phyloP scores from a whole-genome alignment of 2,329 filamentous ascomycete species.

The Chlorencoelia australis region DNA sequence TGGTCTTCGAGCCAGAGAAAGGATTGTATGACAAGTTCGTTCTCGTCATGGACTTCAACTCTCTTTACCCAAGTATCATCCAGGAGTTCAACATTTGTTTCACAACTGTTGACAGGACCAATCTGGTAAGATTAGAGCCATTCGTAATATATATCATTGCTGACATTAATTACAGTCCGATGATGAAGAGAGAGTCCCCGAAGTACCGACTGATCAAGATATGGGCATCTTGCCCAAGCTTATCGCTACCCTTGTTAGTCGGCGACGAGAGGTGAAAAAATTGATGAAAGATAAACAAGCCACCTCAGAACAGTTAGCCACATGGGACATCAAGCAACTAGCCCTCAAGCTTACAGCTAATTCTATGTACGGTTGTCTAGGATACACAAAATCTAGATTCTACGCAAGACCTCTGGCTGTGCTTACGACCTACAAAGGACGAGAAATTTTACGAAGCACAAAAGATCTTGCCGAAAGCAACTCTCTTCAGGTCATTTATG shows the following conservation, averaged over 20 bases:
- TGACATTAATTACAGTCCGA: conserved; percentile 41
- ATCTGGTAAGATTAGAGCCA: conserved; percentile 44
- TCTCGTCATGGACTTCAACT: conserved; percentile 99
- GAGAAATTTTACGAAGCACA: conserved; percentile 91
- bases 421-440: conserved; percentile 92
- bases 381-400: conserved; percentile 93
- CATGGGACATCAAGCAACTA: conserved; percentile 97
- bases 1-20: conserved; percentile 96
- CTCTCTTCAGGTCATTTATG: conserved; percentile 90
- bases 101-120: conserved; percentile 79
- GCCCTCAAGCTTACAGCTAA: conserved; percentile 96
- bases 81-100: conserved; percentile 99
- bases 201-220: conserved; percentile 68
- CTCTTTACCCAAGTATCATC: conserved; percentile 98
- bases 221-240: conserved; percentile 82
- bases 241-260: conserved; percentile 82
- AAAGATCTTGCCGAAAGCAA: conserved; percentile 91
- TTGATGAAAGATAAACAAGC: conserved; percentile 93
- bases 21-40: conserved; percentile 97
- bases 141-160: background rate
- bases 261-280: conserved; percentile 85
- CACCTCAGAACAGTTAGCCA: conserved; percentile 74
- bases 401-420: conserved; percentile 92
- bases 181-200: conserved; percentile 80
- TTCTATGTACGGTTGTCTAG: conserved; percentile 98